Evolutionary conservation across 148 eudicot genomes (phyloP).

Genomic region (Chenopodium quinoa): DNA sequence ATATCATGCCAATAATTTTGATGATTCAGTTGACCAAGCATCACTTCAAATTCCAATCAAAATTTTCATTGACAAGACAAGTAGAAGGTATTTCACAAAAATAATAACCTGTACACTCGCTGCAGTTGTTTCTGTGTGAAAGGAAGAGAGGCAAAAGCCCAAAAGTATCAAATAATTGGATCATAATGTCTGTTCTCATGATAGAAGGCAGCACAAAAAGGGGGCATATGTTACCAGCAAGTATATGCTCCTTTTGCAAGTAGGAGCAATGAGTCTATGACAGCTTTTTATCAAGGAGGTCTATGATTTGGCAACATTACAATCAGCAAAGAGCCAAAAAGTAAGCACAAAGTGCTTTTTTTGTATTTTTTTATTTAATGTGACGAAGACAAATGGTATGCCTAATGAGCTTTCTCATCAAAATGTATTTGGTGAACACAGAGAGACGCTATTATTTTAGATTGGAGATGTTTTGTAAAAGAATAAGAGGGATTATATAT

Average conservation of each 20-base stretch:
- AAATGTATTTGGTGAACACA: no score
- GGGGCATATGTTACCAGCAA: neutral
- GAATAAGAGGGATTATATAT: neutral
- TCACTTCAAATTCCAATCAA: neutral
- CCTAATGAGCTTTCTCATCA: no score
- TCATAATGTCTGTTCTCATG: neutral
- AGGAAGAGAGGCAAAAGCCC: neutral
- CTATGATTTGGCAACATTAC: neutral
- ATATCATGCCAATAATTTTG: neutral
- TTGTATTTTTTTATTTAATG: no score
- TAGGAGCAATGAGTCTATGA: neutral
- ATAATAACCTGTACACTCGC: neutral
- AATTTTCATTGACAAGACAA: neutral
- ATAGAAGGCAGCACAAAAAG: neutral
- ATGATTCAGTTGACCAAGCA: neutral
- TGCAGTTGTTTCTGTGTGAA: neutral
- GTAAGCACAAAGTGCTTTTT: neutral
- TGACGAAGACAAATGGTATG: no score
- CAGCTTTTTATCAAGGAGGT: slow-evolving; percentile 1
- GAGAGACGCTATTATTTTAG: no score
- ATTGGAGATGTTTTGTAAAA: neutral
- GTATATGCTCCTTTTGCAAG: neutral
- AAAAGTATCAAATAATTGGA: slow-evolving; percentile 1
- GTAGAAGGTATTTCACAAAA: neutral
- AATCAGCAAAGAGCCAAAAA: neutral